Conservation (phyloP, 2,329 filamentous ascomycete species). For the Lachnellula suecica region DNA sequence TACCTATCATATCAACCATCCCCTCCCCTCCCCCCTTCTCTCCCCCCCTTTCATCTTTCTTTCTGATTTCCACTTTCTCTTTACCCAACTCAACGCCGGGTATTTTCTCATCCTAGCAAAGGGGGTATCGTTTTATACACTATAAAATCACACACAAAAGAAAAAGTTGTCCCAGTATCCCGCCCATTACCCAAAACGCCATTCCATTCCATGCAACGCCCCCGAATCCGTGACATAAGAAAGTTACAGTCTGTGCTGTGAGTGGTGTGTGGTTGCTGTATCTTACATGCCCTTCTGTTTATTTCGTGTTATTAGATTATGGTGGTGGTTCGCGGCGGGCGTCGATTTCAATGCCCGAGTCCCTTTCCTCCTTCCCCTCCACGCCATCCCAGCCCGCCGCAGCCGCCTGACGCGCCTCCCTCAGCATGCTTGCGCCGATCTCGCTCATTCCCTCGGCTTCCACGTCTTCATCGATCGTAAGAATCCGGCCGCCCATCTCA, state of each 20-base stretch:
- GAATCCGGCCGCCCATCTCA: slow-evolving; percentile 76
- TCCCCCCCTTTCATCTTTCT: too few species aligned
- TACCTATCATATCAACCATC: too few species aligned
- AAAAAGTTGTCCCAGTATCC: too few species aligned
- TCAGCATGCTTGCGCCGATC: slow-evolving; percentile 25
- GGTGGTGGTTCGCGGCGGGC: not conserved
- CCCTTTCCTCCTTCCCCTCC: slow-evolving; percentile 27
- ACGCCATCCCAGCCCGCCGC: slow-evolving; percentile 24
- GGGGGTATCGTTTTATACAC: too few species aligned
- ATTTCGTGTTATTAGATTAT: not conserved
- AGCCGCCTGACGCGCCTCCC: slow-evolving; percentile 26
- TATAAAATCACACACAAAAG: too few species aligned
- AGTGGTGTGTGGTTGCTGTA: not conserved
- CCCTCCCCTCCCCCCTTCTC: too few species aligned
- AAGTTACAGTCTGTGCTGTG: not conserved
- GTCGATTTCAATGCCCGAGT: slow-evolving; percentile 30
- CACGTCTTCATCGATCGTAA: slow-evolving; percentile 67
- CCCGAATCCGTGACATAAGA: not conserved
- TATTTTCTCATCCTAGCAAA: too few species aligned
- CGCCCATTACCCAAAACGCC: not conserved
- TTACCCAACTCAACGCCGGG: too few species aligned
- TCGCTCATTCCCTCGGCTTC: slow-evolving; percentile 32
- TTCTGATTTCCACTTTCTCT: too few species aligned
- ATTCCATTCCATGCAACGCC: not conserved
- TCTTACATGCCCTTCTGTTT: not conserved